phyloP scores from a whole-genome alignment of 169 alveolate genomes.

The Cryptosporidium andersoni region DNA sequence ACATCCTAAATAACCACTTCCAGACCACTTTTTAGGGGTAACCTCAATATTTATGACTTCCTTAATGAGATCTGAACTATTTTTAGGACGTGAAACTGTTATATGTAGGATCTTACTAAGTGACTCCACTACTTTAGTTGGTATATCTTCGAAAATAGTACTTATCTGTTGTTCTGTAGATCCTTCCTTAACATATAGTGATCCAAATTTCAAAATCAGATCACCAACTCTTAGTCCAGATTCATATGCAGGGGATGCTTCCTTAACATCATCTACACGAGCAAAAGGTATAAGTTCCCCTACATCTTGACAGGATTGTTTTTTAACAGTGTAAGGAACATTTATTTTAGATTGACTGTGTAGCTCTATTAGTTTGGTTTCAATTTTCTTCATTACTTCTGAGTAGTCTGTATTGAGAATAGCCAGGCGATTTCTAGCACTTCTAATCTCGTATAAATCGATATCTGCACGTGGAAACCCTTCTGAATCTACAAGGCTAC shows the following conservation, averaged over 20 bases:
- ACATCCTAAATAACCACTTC: conserved; percentile 42
- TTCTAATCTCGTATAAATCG: conserved; percentile 54
- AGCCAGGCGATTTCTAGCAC: conserved; percentile 62
- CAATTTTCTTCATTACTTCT: conserved; percentile 34
- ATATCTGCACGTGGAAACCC: conserved; percentile 70
- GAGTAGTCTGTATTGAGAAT: conserved; percentile 52
- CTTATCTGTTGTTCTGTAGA: conserved; percentile 37
- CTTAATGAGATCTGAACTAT: conserved; percentile 11
- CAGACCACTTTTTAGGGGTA: conserved; percentile 33
- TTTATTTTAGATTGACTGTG: conserved; percentile 27
- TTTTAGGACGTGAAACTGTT: neutral
- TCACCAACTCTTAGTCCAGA: conserved; percentile 62
- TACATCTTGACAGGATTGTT: neutral
- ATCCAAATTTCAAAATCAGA: conserved; percentile 17
- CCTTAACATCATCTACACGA: conserved; percentile 14
- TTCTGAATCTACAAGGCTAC: conserved; percentile 54
- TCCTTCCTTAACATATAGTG: conserved; percentile 16
- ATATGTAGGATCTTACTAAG: conserved; percentile 12
- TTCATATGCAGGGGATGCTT: conserved; percentile 50
- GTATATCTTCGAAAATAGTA: neutral
- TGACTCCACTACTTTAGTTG: neutral
- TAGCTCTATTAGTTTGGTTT: conserved; percentile 32
- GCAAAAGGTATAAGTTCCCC: conserved; percentile 34
- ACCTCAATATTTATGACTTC: neutral
- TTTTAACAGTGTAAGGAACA: conserved; percentile 1